A percentile compares a stretch with the other conserved stretches of the same genome.
These are phyloP conservation scores for Helotiales sp. DNA, from an alignment of 2,329 filamentous ascomycete species.

Conservation along the genomic window DNA sequence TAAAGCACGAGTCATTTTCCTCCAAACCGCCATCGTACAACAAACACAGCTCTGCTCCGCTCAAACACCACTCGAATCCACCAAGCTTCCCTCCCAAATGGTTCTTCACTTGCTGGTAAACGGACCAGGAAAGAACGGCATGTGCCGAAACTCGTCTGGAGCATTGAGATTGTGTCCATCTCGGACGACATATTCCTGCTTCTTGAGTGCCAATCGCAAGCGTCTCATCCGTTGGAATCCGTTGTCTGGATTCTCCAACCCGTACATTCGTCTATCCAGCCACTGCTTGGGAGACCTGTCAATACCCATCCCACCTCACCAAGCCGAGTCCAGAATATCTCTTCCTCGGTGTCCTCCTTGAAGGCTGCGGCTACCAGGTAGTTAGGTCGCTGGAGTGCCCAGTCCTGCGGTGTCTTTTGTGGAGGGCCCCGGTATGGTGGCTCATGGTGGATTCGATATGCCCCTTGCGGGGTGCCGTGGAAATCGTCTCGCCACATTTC, in stretches of 20 bases:
- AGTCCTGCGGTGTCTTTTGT: background rate
- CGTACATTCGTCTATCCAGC: background rate
- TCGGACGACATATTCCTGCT: background rate
- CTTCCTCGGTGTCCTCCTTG: background rate
- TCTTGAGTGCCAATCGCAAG: background rate
- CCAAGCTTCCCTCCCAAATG: background rate
- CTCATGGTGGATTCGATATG: background rate
- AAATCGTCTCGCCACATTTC: background rate
- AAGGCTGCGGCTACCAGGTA: too few relatives aligned
- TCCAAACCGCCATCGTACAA: too few relatives aligned
- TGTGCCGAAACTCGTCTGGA: background rate
- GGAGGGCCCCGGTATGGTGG: background rate
- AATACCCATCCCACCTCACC: too few relatives aligned
- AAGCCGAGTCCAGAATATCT: too few relatives aligned
- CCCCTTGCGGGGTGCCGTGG: background rate
- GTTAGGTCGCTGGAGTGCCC: background rate
- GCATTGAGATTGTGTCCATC: background rate
- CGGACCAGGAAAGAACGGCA: too few relatives aligned
- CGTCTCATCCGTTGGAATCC: background rate
- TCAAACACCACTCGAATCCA: background rate
- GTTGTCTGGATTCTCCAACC: background rate
- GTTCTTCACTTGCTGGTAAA: too few relatives aligned
- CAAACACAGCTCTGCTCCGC: background rate
- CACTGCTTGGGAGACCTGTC: background rate
- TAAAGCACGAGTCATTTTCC: too few relatives aligned